Evolutionary conservation across 2,329 filamentous ascomycete species (phyloP).

Genomic region (Taxawa tesnikishii): DNA sequence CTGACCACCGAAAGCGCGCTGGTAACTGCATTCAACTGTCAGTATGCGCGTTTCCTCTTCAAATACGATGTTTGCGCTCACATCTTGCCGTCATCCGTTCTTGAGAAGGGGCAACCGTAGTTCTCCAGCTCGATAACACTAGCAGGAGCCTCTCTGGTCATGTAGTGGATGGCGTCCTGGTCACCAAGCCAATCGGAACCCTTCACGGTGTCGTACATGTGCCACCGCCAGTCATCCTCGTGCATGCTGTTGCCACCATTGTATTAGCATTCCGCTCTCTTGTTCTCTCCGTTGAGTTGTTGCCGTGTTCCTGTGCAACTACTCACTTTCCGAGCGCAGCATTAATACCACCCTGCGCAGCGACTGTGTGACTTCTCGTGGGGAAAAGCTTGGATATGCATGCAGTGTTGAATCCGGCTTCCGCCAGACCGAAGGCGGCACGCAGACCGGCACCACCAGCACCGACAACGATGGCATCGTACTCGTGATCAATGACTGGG

Average conservation of each 20-base stretch:
- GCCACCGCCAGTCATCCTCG: constrained; percentile 97
- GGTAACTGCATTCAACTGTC: constrained; percentile 47
- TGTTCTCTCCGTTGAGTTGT: too few species aligned
- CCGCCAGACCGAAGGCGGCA: constrained; percentile 73
- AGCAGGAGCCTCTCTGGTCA: constrained; percentile 86
- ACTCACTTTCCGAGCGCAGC: constrained; percentile 80
- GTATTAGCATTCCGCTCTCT: too few species aligned
- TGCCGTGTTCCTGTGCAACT: too few species aligned
- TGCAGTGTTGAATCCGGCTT: constrained; percentile 81
- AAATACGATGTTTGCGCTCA: constrained; percentile 28
- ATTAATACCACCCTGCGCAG: constrained; percentile 68
- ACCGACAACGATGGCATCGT: constrained; percentile 91
- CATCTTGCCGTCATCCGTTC: constrained; percentile 95
- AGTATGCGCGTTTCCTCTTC: neutral
- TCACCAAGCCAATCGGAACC: constrained; percentile 95
- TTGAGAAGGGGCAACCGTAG: constrained; percentile 92
- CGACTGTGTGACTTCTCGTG: constrained; percentile 74
- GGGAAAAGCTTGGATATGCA: constrained; percentile 82
- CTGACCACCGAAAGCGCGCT: constrained; percentile 96
- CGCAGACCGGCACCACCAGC: constrained; percentile 72
- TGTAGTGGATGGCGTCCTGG: constrained; percentile 96
- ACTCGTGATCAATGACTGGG: constrained; percentile 96
- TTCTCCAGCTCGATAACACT: constrained; percentile 93
- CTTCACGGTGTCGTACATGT: constrained; percentile 99
- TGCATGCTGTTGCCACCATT: too few species aligned